Evolutionary conservation across 2,329 filamentous ascomycete species (phyloP).

Genomic region (Xylaria polymorpha): DNA sequence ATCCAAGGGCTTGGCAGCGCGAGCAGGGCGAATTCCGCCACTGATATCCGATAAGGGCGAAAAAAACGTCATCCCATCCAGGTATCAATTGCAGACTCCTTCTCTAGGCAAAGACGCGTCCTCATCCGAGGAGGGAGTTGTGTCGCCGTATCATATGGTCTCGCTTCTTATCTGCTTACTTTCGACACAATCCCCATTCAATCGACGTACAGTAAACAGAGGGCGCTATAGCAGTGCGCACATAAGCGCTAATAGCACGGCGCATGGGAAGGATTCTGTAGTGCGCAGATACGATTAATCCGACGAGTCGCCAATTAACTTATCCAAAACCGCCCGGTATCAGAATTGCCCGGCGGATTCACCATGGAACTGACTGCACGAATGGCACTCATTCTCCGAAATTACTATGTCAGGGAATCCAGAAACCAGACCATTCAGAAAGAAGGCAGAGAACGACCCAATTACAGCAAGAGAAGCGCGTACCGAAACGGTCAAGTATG

Average conservation of each 20-base stretch:
- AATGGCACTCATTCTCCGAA: background rate
- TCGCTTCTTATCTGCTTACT: conserved; percentile 27
- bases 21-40: conserved; percentile 6
- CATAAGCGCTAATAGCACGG: conserved; percentile 29
- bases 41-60: background rate
- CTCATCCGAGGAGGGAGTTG: background rate
- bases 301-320: background rate
- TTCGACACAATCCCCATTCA: conserved; percentile 1
- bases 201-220: conserved; percentile 17
- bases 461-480: background rate
- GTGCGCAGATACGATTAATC: conserved; percentile 20
- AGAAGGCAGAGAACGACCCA: background rate
- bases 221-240: background rate
- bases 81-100: background rate
- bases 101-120: background rate
- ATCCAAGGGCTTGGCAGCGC: background rate
- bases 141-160: background rate
- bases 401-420: background rate
- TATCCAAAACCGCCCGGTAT: background rate
- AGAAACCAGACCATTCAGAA: background rate
- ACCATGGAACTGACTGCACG: background rate
- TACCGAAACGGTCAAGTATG: background rate
- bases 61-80: background rate
- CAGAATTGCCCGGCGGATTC: background rate
- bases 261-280: conserved; percentile 28